Conservation (phyloP, 495 filamentous ascomycete genomes). For the Aspergillus bridgeri region DNA sequence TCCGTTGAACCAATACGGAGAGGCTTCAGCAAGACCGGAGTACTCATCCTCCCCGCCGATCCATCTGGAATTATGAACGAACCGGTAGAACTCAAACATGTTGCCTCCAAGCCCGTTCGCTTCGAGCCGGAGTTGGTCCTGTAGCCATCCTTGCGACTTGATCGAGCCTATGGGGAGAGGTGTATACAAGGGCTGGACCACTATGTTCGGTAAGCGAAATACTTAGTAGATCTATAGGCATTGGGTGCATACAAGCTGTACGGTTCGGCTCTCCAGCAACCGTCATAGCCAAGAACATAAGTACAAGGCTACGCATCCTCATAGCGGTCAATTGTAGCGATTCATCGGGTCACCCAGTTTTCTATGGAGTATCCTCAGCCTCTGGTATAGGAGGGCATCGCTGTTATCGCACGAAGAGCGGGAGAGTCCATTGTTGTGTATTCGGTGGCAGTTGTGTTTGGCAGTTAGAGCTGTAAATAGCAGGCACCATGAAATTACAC, state of each 20-base stretch:
- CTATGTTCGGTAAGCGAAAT: not conserved
- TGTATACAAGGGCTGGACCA: not conserved
- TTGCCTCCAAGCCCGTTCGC: conserved; percentile 59
- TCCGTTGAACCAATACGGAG: conserved; percentile 66
- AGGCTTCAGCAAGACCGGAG: conserved; percentile 54
- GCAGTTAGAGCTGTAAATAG: not conserved
- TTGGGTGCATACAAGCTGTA: not conserved
- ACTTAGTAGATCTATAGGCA: not conserved
- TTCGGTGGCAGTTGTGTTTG: not conserved
- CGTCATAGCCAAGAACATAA: not conserved
- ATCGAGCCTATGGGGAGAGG: conserved; percentile 57
- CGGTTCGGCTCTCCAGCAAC: not conserved
- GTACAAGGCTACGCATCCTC: not conserved
- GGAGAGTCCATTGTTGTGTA: not conserved
- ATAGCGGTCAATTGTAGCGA: not conserved
- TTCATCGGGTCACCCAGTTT: not conserved
- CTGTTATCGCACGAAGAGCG: not conserved
- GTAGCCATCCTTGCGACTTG: conserved; percentile 58
- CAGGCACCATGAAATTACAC: not conserved
- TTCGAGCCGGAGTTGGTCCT: conserved; percentile 49
- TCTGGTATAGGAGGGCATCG: not conserved
- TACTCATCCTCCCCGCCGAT: conserved; percentile 56
- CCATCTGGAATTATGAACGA: conserved; percentile 53
- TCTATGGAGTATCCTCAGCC: not conserved
- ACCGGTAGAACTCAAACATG: conserved; percentile 56